A percentile compares a stretch with the other conserved stretches of the same genome.
Evolutionary conservation across 768 basidiomycete species (phyloP).

Genomic region (Amanita inopinata): DNA sequence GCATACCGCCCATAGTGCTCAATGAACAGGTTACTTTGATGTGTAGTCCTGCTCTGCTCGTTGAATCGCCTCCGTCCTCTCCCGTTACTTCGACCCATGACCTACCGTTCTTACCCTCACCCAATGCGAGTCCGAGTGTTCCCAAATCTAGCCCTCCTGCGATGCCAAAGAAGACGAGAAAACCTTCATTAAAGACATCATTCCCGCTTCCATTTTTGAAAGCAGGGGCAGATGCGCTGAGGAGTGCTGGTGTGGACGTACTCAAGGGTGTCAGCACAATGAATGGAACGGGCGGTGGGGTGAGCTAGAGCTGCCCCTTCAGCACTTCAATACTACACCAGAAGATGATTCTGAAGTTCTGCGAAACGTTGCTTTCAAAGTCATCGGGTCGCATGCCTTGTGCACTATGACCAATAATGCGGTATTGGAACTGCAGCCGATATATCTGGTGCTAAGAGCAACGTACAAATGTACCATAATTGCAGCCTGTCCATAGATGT

Average conservation of each 20-base stretch:
- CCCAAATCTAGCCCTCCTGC: constrained; percentile 1
- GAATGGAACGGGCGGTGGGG: constrained; percentile 7
- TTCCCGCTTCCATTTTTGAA: constrained; percentile 23
- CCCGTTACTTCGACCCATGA: not conserved
- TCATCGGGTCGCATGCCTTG: too few species aligned
- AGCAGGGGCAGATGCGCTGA: constrained; percentile 29
- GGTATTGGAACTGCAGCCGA: too few species aligned
- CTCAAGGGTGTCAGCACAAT: constrained; percentile 35
- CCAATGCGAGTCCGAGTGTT: not conserved
- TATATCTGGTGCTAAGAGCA: too few species aligned
- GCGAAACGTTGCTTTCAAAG: too few species aligned
- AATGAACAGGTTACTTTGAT: not conserved
- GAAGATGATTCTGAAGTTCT: too few species aligned
- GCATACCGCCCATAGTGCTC: not conserved
- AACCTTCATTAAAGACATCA: constrained; percentile 17
- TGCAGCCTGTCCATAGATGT: too few species aligned
- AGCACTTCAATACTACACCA: too few species aligned
- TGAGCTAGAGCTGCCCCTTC: not conserved
- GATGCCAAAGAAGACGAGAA: constrained; percentile 1
- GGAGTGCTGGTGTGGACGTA: constrained; percentile 26
- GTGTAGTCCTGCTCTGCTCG: not conserved
- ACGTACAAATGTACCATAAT: too few species aligned
- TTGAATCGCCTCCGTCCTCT: not conserved
- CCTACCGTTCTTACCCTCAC: not conserved
- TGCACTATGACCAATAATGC: too few species aligned